Percentiles rank a stretch among this genome's conserved stretches.
Conservation (phyloP, 495 filamentous ascomycete genomes). For the Parathielavia hyrcaniae region DNA sequence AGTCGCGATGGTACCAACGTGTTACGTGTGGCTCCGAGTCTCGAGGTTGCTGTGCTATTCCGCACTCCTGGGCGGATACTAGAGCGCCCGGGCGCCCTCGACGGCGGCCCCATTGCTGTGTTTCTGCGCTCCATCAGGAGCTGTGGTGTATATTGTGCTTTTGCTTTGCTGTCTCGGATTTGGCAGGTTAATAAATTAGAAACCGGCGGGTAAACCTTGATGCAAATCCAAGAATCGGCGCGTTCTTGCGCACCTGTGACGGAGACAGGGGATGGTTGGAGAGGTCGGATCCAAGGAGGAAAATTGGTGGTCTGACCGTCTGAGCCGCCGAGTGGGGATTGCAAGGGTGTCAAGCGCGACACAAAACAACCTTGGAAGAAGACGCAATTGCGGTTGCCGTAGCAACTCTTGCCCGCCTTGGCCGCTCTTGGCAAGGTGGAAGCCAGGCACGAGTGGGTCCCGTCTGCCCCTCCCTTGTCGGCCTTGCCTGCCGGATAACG, state of each 20-base stretch:
- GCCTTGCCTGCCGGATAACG: slow-evolving; percentile 20
- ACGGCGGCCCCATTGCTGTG: slow-evolving; percentile 24
- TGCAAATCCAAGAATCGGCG: slow-evolving; percentile 1
- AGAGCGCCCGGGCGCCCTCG: slow-evolving; percentile 19
- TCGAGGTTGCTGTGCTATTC: slow-evolving; percentile 9
- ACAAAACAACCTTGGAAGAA: slow-evolving; percentile 4
- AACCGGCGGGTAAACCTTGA: not conserved
- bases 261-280: slow-evolving; percentile 1
- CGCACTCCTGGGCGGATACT: slow-evolving; percentile 31
- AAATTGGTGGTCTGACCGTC: slow-evolving; percentile 10
- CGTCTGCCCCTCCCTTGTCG: slow-evolving; percentile 17
- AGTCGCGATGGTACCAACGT: slow-evolving; percentile 31
- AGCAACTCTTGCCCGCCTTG: slow-evolving; percentile 9
- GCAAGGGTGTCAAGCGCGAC: slow-evolving; percentile 17
- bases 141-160: slow-evolving; percentile 8
- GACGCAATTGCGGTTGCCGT: slow-evolving; percentile 12
- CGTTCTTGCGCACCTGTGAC: not conserved
- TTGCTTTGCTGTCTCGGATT: not conserved
- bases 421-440: not conserved
- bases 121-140: slow-evolving; percentile 34
- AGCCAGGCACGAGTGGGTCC: not conserved
- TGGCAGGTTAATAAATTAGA: slow-evolving; percentile 4
- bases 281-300: slow-evolving; percentile 6
- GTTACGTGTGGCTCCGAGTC: slow-evolving; percentile 16
- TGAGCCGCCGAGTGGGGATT: slow-evolving; percentile 7